phyloP scores from a whole-genome alignment of 208 protist species.

The Blastocrithidia nonstop region DNA sequence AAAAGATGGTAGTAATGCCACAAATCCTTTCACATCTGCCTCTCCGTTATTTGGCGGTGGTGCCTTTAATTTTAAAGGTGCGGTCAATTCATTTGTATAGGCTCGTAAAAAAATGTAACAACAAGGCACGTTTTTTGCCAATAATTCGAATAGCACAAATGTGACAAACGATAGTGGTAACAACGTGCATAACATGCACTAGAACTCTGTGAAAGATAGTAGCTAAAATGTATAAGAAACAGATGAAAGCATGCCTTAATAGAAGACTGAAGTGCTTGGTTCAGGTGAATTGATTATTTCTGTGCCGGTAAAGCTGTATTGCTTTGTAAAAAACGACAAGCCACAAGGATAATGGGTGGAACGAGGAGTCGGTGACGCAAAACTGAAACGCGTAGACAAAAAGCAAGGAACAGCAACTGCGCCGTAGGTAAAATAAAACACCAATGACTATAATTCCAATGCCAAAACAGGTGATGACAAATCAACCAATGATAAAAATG shows the following conservation, averaged over 20 bases:
- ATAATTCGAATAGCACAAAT: neutral
- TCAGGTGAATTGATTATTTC: slow-evolving; percentile 27
- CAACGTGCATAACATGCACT: slow-evolving; percentile 7
- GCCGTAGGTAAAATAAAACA: too few relatives aligned
- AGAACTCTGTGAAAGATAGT: slow-evolving; percentile 5
- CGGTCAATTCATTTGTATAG: slow-evolving; percentile 53
- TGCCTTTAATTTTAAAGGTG: slow-evolving; percentile 41
- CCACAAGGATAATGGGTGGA: slow-evolving; percentile 40
- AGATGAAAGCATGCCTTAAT: slow-evolving; percentile 4
- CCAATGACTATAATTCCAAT: too few relatives aligned
- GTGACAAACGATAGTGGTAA: slow-evolving; percentile 6
- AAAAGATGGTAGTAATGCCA: too few relatives aligned
- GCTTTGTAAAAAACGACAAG: slow-evolving; percentile 36
- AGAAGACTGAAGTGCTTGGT: slow-evolving; percentile 10
- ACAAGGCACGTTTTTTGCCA: slow-evolving; percentile 6
- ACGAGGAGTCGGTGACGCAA: slow-evolving; percentile 48
- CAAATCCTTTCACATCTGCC: too few relatives aligned
- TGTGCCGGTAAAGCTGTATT: slow-evolving; percentile 37
- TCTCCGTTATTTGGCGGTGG: slow-evolving; percentile 16
- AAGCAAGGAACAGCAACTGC: too few relatives aligned
- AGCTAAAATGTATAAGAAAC: slow-evolving; percentile 10
- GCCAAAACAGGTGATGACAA: too few relatives aligned
- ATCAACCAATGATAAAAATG: too few relatives aligned
- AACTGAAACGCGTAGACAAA: slow-evolving; percentile 29
- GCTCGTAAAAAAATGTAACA: slow-evolving; percentile 43